Conservation (phyloP, 2,329 filamentous ascomycete genomes). For the Tolypocladium nubicola region DNA sequence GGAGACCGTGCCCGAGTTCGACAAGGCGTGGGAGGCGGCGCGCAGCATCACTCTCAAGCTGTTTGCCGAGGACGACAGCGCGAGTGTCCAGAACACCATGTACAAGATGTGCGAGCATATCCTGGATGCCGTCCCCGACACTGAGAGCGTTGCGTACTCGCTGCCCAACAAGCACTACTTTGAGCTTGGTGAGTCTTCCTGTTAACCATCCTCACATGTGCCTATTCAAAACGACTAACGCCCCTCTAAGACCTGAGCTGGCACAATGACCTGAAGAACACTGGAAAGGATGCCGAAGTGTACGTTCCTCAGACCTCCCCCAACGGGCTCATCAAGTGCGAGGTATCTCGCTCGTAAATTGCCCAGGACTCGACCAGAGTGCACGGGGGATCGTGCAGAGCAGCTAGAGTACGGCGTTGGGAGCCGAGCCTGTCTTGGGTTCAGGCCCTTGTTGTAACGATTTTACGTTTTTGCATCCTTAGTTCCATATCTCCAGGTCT, state of each 20-base stretch:
- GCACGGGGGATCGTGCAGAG: not conserved
- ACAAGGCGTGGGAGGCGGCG: conserved; percentile 68
- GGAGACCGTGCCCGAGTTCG: conserved; percentile 55
- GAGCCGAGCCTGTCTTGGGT: not conserved
- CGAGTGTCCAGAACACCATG: conserved; percentile 95
- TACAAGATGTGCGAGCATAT: conserved; percentile 96
- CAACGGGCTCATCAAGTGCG: conserved; percentile 93
- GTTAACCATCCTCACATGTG: not conserved
- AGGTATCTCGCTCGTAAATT: conserved; percentile 51
- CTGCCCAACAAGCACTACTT: conserved; percentile 99
- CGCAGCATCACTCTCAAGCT: conserved; percentile 78
- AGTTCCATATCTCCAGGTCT: not conserved
- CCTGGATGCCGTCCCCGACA: conserved; percentile 60
- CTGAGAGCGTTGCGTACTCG: conserved; percentile 66
- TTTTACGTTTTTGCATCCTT: not conserved
- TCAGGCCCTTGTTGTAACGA: not conserved
- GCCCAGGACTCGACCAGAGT: not conserved
- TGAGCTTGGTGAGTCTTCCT: conserved; percentile 61
- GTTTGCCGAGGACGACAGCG: conserved; percentile 83
- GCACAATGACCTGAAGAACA: conserved; percentile 94
- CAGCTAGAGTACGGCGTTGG: not conserved
- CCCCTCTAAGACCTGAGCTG: conserved; percentile 67
- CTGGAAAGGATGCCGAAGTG: conserved; percentile 88
- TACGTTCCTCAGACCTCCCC: conserved; percentile 88
- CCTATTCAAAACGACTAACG: not conserved